Evolutionary conservation across 768 basidiomycete genomes (phyloP).

Genomic region (Amanita pseudoporphyria): DNA sequence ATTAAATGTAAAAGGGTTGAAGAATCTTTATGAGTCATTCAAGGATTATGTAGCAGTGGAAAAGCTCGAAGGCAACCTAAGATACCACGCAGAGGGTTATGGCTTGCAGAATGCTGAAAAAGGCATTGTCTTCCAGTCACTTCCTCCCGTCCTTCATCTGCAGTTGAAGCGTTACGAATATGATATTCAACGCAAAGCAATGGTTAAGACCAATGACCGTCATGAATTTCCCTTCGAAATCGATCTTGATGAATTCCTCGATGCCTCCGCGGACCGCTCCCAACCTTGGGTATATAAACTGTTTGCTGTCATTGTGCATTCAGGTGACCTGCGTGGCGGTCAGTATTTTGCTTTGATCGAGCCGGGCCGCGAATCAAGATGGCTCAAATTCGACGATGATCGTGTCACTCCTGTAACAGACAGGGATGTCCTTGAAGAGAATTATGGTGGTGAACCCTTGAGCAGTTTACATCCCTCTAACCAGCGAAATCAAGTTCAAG

Average conservation of each 20-base stretch:
- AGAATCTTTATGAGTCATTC: constrained; percentile 94
- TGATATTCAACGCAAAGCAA: constrained; percentile 96
- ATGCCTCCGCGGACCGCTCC: constrained; percentile 71
- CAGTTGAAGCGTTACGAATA: constrained; percentile 99
- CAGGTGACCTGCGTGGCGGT: constrained; percentile 95
- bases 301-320: constrained; percentile 96
- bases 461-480: constrained; percentile 68
- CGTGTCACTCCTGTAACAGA: constrained; percentile 97
- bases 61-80: constrained; percentile 97
- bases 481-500: constrained; percentile 84
- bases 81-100: constrained; percentile 93
- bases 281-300: constrained; percentile 91
- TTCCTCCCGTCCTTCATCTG: constrained; percentile 97
- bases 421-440: constrained; percentile 96
- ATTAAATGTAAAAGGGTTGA: constrained; percentile 98
- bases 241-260: constrained; percentile 88
- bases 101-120: constrained; percentile 98
- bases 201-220: constrained; percentile 99
- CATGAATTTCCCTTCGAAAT: constrained; percentile 99
- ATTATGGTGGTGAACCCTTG: constrained; percentile 88
- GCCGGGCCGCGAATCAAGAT: constrained; percentile 87
- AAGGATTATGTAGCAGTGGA: constrained; percentile 95
- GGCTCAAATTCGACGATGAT: constrained; percentile 99
- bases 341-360: constrained; percentile 99
- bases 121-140: constrained; percentile 96